Percentiles rank a stretch among this genome's conserved stretches.
Conservation (phyloP, 2,329 filamentous ascomycete genomes). For the Aspergillus thermomutatus region DNA sequence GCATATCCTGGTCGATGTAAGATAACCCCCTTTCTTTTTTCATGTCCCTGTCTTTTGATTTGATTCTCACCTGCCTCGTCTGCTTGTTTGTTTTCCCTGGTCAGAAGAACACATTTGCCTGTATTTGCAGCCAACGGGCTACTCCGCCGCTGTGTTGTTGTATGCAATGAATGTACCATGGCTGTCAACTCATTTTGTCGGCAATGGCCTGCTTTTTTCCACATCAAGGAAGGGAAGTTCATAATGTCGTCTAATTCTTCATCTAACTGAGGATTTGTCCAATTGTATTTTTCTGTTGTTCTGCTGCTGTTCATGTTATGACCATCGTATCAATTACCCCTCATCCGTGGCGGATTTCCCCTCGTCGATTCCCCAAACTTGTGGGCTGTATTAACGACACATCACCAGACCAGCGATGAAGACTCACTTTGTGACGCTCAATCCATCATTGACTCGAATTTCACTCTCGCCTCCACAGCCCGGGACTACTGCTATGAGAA, state of each 20-base stretch:
- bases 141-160: background rate
- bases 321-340: background rate
- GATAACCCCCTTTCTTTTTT: conserved; percentile 2
- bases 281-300: background rate
- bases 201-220: background rate
- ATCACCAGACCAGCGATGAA: conserved; percentile 31
- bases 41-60: background rate
- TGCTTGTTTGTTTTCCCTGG: background rate
- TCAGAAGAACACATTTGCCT: background rate
- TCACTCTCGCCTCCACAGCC: conserved; percentile 38
- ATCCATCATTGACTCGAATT: conserved; percentile 39
- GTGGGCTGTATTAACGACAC: conserved; percentile 4
- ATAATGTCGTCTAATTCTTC: background rate
- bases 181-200: background rate
- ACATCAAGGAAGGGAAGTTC: background rate
- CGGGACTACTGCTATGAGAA: conserved; percentile 40
- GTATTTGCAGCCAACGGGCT: background rate
- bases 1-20: conserved; percentile 35
- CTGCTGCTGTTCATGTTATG: background rate
- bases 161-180: background rate
- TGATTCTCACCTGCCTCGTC: background rate
- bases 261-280: background rate
- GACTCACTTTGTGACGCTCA: conserved; percentile 30
- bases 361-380: background rate
- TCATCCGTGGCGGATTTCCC: background rate